Evolutionary conservation across 257 asterid genomes (phyloP), one percentile per base, ranked within the genome.

Genomic region (Paulownia fortunei): DNA sequence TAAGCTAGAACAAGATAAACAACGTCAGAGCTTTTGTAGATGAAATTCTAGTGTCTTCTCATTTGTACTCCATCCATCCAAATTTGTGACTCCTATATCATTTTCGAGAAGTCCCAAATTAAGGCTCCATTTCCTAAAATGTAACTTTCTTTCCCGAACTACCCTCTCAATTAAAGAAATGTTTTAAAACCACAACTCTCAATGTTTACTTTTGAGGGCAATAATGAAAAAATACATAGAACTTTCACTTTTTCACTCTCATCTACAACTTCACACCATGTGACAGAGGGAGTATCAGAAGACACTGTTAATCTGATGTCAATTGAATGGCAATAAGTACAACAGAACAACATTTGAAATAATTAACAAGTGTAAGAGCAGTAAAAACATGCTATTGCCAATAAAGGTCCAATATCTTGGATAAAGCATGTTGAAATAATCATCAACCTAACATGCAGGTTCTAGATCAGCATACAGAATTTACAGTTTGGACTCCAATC

Each of bases 271-370:
- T 67, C 26, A 10, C 44, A 65, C 41, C 5, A 63, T 15, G n/a
- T 27, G 10, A 41, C 56, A 6, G 56, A 61, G 59, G 62, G 32
- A 46, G 46, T 24, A 68, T 51, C 56, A 44, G 27, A 55, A 41
- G 52, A 16, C 23, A 64, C 5, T 32, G 72, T 60, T 64, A 68
- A 55, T 54, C 13, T 54, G 51, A 72, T 18, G 54, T 54, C 34
- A 72, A 39, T 34, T 39, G 19, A 67, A 23, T 15, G 37, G 30
- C 16, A 10, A 24, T 27, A 65, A 18, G 13, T 30, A 41, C 21
- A 73, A 61, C 13, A 65, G 62, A 71, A 69, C 23, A 52, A 32
- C 8, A 69, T 59, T 54, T 55, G n/a, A 77, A 65, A 34, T 32
- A 60, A 18, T 52, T 61, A 55, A 74, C 56, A 78, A 27, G 30